Conservation (phyloP, 2,329 filamentous ascomycete species). For the Pyrenophora tritici-repentis region DNA sequence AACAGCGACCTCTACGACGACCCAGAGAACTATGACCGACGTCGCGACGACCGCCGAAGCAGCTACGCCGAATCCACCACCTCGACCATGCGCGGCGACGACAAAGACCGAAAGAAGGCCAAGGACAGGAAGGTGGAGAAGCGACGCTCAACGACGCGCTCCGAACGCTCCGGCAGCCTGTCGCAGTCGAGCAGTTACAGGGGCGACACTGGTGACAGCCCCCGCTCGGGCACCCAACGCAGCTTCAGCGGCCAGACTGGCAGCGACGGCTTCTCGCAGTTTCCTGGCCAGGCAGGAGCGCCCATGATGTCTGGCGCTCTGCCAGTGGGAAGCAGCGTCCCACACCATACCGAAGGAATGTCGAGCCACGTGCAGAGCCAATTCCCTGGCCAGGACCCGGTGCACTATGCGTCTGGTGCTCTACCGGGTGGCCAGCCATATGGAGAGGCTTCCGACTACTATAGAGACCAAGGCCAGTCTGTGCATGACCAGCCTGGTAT, state of each 20-base stretch:
- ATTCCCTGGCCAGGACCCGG: slow-evolving; percentile 63
- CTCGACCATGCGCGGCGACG: slow-evolving; percentile 38
- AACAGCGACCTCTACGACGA: slow-evolving; percentile 43
- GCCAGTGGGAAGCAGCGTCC: slow-evolving; percentile 29
- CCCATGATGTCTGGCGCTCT: slow-evolving; percentile 44
- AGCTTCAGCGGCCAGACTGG: slow-evolving; percentile 39
- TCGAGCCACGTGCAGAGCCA: slow-evolving; percentile 60
- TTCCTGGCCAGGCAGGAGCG: slow-evolving; percentile 42
- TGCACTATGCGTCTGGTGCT: slow-evolving; percentile 53
- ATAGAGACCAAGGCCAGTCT: slow-evolving; percentile 65
- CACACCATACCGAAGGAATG: slow-evolving; percentile 25
- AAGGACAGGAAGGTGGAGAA: slow-evolving; percentile 36
- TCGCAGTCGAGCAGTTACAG: slow-evolving; percentile 37
- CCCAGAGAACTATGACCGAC: slow-evolving; percentile 30
- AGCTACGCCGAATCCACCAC: slow-evolving; percentile 39
- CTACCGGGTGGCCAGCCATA: slow-evolving; percentile 49
- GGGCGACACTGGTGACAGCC: slow-evolving; percentile 40
- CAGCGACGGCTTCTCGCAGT: slow-evolving; percentile 41
- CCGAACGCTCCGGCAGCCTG: slow-evolving; percentile 33
- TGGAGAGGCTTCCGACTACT: slow-evolving; percentile 65
- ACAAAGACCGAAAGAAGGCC: slow-evolving; percentile 22
- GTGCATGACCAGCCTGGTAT: slow-evolving; percentile 65
- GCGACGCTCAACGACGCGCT: slow-evolving; percentile 38
- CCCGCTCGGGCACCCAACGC: slow-evolving; percentile 22
- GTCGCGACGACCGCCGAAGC: slow-evolving; percentile 36